phyloP scores from a whole-genome alignment of 225 moss, liverwort and hornwort genomes.

The Pseudoscleropodium purum region DNA sequence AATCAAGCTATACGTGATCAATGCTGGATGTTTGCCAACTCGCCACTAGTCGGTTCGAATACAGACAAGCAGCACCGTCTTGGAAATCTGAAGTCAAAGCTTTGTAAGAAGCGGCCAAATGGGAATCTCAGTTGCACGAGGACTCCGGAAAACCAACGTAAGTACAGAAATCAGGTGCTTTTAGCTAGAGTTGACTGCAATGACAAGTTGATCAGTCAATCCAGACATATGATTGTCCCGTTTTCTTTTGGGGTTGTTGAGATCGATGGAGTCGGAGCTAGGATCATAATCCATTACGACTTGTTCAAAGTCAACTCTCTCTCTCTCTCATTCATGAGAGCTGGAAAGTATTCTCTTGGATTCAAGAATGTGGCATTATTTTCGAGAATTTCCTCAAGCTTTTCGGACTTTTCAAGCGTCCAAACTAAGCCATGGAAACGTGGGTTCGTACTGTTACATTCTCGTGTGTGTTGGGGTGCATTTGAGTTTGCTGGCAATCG shows the following conservation, averaged over 20 bases:
- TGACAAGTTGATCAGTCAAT: neutral
- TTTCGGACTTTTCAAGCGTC: neutral
- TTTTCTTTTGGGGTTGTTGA: neutral
- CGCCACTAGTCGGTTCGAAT: neutral
- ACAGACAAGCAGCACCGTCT: neutral
- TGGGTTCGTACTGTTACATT: neutral
- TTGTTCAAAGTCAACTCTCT: neutral
- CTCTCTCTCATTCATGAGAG: neutral
- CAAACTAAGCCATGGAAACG: neutral
- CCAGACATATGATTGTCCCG: neutral
- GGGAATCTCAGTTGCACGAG: neutral
- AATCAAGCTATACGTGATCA: neutral
- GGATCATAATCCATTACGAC: neutral
- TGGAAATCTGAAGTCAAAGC: neutral
- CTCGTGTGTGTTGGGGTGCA: neutral
- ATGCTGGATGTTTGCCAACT: neutral
- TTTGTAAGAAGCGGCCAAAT: neutral
- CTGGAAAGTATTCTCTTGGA: neutral
- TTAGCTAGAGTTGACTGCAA: neutral
- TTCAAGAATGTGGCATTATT: neutral
- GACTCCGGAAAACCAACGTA: neutral
- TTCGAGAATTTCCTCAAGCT: neutral
- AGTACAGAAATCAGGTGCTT: neutral
- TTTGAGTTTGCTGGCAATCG: neutral
- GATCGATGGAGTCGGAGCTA: neutral